A percentile compares a stretch with the other conserved stretches of the same genome.
These are phyloP conservation scores for Colletotrichum karsti DNA, from an alignment of 2,329 filamentous ascomycete genomes.

Conservation along the genomic window DNA sequence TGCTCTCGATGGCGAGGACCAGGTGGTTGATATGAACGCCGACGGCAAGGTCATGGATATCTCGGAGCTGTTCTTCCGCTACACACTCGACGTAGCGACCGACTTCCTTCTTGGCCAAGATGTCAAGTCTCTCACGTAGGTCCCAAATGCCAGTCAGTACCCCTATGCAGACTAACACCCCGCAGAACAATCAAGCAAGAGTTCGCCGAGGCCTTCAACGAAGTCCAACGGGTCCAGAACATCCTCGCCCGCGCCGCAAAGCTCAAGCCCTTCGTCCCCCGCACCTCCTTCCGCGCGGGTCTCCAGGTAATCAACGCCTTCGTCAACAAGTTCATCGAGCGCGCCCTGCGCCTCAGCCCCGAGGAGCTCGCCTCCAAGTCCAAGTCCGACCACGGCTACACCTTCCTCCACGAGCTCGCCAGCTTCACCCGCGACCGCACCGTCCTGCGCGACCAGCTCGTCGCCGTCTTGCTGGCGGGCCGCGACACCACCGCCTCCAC, in stretches of 20 bases:
- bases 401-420: conserved; percentile 87
- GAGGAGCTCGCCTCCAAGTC: conserved; percentile 78
- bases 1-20: conserved; percentile 65
- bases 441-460: conserved; percentile 84
- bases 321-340: conserved; percentile 80
- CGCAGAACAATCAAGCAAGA: conserved; percentile 63
- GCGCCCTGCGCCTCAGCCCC: conserved; percentile 72
- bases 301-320: conserved; percentile 79
- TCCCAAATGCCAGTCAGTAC: neutral
- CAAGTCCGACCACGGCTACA: conserved; percentile 78
- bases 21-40: conserved; percentile 69
- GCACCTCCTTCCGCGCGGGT: conserved; percentile 67
- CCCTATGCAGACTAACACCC: neutral
- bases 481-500: conserved; percentile 88
- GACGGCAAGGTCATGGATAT: conserved; percentile 74
- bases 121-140: conserved; percentile 68
- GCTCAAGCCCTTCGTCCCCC: conserved; percentile 70
- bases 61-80: conserved; percentile 82
- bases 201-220: conserved; percentile 85
- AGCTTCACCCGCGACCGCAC: conserved; percentile 77
- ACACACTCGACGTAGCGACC: conserved; percentile 85
- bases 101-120: conserved; percentile 86
- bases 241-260: conserved; percentile 72
- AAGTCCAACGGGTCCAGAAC: conserved; percentile 79
- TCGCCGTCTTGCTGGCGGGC: conserved; percentile 84